Evolutionary conservation across 345 rosid species (phyloP).

Genomic region (Eucalyptus pauciflora): DNA sequence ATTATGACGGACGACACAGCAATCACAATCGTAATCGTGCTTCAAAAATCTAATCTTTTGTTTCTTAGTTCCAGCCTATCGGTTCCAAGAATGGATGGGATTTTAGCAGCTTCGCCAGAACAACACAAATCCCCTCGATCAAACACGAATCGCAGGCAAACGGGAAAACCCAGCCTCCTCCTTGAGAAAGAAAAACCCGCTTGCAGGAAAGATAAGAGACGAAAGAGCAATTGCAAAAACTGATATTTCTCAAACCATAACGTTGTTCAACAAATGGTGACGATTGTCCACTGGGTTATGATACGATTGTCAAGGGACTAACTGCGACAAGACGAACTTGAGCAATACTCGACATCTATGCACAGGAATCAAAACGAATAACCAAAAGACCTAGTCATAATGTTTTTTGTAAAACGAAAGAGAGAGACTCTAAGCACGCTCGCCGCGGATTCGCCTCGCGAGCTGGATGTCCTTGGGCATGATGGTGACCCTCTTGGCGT

Average conservation of each 20-base stretch:
- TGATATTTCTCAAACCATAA: not conserved
- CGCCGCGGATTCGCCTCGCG: slow-evolving; percentile 65
- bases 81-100: not conserved
- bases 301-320: not conserved
- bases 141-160: not conserved
- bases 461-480: slow-evolving; percentile 68
- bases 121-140: not conserved
- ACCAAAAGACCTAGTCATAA: not conserved
- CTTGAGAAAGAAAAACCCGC: not conserved
- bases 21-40: not conserved
- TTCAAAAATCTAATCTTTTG: not conserved
- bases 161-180: not conserved
- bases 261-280: not conserved
- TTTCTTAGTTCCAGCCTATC: not conserved
- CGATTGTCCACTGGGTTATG: not conserved
- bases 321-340: not conserved
- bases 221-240: not conserved
- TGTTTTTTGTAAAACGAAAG: not conserved
- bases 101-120: not conserved
- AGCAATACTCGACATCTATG: not conserved
- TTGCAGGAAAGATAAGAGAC: not conserved
- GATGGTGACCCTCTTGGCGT: slow-evolving; percentile 62
- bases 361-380: not conserved
- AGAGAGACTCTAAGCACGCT: slow-evolving; percentile 27
- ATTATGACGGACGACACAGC: not conserved